A percentile compares a stretch with the other conserved stretches of the same genome.
Conservation (phyloP, 1,139 yeast species). For the Arxiozyma slooffiae region DNA sequence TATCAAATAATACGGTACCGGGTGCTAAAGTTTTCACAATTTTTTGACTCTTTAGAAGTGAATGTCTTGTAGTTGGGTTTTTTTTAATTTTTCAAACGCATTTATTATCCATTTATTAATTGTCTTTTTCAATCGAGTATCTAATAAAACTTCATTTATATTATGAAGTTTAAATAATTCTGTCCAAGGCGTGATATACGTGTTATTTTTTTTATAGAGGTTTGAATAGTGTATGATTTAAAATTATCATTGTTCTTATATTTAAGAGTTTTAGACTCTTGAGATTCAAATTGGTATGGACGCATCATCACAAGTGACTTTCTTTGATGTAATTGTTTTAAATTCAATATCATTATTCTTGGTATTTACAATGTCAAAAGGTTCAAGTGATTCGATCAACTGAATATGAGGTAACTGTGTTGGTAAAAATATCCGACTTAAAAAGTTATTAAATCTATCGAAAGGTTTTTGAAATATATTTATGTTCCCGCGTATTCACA, state of each 20-base stretch:
- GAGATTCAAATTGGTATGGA: slow-evolving; percentile 5
- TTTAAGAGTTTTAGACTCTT: slow-evolving; percentile 10
- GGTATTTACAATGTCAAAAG: slow-evolving; percentile 1
- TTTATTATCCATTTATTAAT: slow-evolving; percentile 42
- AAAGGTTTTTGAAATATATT: slow-evolving; percentile 3
- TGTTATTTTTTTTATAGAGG: slow-evolving; percentile 1
- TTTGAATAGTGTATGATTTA: neutral
- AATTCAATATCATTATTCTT: neutral
- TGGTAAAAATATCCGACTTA: slow-evolving; percentile 10
- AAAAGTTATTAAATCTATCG: slow-evolving; percentile 13
- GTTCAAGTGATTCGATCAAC: slow-evolving; percentile 7
- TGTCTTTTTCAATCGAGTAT: slow-evolving; percentile 16
- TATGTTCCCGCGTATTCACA: neutral
- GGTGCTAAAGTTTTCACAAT: slow-evolving; percentile 16
- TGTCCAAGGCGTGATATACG: slow-evolving; percentile 34
- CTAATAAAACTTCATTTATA: slow-evolving; percentile 35
- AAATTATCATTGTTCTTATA: neutral
- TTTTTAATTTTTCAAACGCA: slow-evolving; percentile 40
- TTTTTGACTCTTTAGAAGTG: slow-evolving; percentile 16
- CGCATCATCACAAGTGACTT: neutral
- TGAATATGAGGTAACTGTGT: slow-evolving; percentile 18
- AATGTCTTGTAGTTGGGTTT: slow-evolving; percentile 31
- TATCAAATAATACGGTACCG: slow-evolving; percentile 29
- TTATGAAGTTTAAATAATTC: slow-evolving; percentile 37
- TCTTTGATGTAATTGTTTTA: neutral